Evolutionary conservation across 306 rosid genomes (phyloP), one percentile per base, ranked within the genome.

Genomic region (Neltuma alba): DNA sequence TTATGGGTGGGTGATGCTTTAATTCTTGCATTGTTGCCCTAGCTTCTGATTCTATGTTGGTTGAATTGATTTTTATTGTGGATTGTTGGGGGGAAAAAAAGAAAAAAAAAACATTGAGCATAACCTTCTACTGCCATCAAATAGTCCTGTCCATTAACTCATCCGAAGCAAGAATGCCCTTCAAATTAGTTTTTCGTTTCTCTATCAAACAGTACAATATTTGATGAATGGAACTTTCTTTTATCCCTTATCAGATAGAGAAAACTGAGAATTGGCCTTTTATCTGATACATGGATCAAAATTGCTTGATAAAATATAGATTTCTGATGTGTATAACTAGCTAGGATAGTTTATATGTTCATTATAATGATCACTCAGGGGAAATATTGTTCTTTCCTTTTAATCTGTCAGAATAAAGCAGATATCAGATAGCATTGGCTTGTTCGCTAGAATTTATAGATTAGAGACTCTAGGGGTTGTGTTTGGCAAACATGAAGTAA

Each of bases 1-100:
- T 82, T 92, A 48, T 95, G 99, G 99, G 99, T 95, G 83, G 76
- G 97, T 89, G 45, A 75, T 57, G 44, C 36, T 25, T 52, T 52
- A 30, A 67, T 66, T 81, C 74, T 50, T 78, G 65, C 34, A 7
- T 48, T 48, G 13, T 73, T 70, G 40, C 52, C 67, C 9, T 62
- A 4, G 64, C 41, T 79, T 58, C 50, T 47, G 77, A 54, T 58
- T 66, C 70, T 71, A 30, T 23, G 23, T 41, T 74, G 64, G 58
- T 70, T 2, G 36, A 64, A 54, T 36, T 76, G 33, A 80, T 78
- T 69, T 55, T 70, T 85, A 30, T n/a, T 64, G 62, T 70, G 76
- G 54, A 7, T 62, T 45, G 61, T 52, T 80, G 21, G 54, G 63
- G 16, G 44, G 34, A 78, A 42, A 79, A 69, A 25, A 38, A 63